Percentiles rank a stretch among this genome's conserved stretches.
These are phyloP conservation scores for Citropsis articulata DNA, from an alignment of 345 rosid genomes.

Conservation along the genomic window DNA sequence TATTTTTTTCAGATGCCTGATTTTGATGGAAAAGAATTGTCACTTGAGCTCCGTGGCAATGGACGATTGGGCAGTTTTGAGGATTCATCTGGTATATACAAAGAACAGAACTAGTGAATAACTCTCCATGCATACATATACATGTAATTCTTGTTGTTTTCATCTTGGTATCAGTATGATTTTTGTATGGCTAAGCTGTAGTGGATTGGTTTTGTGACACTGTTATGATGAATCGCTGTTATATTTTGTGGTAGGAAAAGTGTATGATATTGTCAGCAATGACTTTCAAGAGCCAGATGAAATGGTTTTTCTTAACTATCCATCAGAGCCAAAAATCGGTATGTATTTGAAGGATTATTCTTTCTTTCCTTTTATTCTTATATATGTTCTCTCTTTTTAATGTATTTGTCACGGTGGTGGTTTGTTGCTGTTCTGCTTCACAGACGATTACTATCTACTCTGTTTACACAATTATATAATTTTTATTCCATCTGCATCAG, in stretches of 20 bases:
- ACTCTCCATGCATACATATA: background rate
- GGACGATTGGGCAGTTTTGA: constrained; percentile 54
- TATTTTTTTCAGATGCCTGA: constrained; percentile 51
- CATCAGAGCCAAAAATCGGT: constrained; percentile 55
- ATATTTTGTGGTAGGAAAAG: constrained; percentile 49
- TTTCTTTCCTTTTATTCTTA: constrained; percentile 6
- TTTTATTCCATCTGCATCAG: background rate
- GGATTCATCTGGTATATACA: constrained; percentile 53
- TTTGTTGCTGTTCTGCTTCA: background rate
- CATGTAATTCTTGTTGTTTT: background rate
- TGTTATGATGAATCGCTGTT: background rate
- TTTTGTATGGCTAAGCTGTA: background rate
- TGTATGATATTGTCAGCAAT: constrained; percentile 50
- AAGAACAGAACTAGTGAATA: background rate
- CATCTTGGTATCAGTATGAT: background rate
- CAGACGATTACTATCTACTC: background rate
- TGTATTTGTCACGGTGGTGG: background rate
- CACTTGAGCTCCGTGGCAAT: constrained; percentile 42
- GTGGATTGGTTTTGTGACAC: background rate
- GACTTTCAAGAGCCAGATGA: constrained; percentile 51
- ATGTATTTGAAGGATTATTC: background rate
- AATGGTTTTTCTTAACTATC: constrained; percentile 49
- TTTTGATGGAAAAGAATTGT: constrained; percentile 47
- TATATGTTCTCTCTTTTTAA: background rate
- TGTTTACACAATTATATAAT: background rate